Percentiles rank a stretch among this genome's conserved stretches.
phyloP scores from a whole-genome alignment of 2,329 filamentous ascomycete genomes.

The Hypoxylon sp. region DNA sequence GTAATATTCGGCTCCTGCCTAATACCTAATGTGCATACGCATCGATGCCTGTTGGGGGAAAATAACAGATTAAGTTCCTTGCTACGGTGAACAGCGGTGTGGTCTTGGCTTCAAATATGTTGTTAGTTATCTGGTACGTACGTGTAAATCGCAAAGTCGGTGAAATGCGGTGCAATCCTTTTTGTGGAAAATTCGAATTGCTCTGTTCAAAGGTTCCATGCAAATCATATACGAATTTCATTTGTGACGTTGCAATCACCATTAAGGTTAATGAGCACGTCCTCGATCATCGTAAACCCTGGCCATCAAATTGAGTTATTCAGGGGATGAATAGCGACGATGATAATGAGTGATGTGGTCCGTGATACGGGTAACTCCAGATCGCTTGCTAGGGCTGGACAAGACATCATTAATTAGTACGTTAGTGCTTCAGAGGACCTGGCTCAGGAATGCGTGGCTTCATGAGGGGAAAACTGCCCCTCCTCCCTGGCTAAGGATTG shows the following conservation, averaged over 20 bases:
- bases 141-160: constrained; percentile 7
- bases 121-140: constrained; percentile 13
- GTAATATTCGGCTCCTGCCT: constrained; percentile 12
- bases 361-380: constrained; percentile 21
- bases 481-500: constrained; percentile 13
- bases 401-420: constrained; percentile 26
- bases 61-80: no score
- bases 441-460: constrained; percentile 29
- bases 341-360: constrained; percentile 23
- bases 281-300: constrained; percentile 15
- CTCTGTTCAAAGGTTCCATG: constrained; percentile 11
- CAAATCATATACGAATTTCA: constrained; percentile 23
- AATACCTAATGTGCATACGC: constrained; percentile 2
- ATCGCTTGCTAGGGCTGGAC: constrained; percentile 35
- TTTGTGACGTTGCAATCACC: constrained; percentile 24
- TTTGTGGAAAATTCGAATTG: constrained; percentile 9
- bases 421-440: not conserved
- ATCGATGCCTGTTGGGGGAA: no score
- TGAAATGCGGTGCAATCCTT: constrained; percentile 31
- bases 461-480: constrained; percentile 6
- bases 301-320: constrained; percentile 17
- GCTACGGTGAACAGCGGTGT: constrained; percentile 32
- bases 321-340: constrained; percentile 39
- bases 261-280: constrained; percentile 17
- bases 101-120: constrained; percentile 19